Base-by-base conservation (phyloP, 106 monocot species). In the Triglochin maritima region DNA sequence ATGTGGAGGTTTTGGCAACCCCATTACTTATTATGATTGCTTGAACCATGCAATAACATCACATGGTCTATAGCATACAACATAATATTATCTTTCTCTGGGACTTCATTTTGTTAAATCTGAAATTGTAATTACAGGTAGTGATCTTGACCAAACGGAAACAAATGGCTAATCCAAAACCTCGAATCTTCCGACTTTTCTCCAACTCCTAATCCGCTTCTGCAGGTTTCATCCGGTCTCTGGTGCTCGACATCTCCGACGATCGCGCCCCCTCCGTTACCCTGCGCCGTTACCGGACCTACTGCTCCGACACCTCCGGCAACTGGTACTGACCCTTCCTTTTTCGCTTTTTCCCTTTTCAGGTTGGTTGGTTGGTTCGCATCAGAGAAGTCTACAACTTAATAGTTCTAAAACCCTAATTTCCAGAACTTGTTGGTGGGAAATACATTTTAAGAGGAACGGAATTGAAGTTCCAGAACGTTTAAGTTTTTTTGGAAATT, bases 301-400 rank as follows among this genome's bases (percentile, higher is more conserved):
- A 76, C 63, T 76, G 76, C 76, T 63, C 54, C 47, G 70, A 76
- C 54, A n/a, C 63, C 5, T 70, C 76, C 7, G 76, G 76, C 44
- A 29, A 17, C 16, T 76, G 76, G 76, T 76, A 2, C 43, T 1
- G 46, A 46, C 14, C 4, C 5, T 46, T 11, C 46, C 63, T 3
- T 47, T 46, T 43, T 14, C 63, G 5, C 46, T 10, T 8, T 4
- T 46, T 3, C 14, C 4, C 2, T 43, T 63, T 13, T 6, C 29
- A 8, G 8, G 8, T 63, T 12, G 55, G 10, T 3, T 55, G 55
- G 55, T 55, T 4, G 4, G 60, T 29, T 3, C 43, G 9, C 60
- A 29, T 12, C 10, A 3, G 13, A 56, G 4, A 56, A 12, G 2
- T 56, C 55, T 56, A 12, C 29, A 29, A 29, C 29, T 29, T 29